A percentile compares a stretch with the other conserved stretches of the same genome.
Conservation (phyloP, 345 rosid genomes). For the sweet orange (Citrus sinensis) region DVS_A1.0 CM039162.1:16540501-16541000, state of each 20-base stretch:
- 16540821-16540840: background rate
- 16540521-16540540: conserved; percentile 23
- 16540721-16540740: background rate
- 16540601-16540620: conserved; percentile 5
- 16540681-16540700: background rate
- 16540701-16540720: background rate
- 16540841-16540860: background rate
- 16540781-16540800: background rate
- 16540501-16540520: conserved; percentile 22
- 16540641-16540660: conserved; percentile 12
- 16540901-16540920: conserved; percentile 15
- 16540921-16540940: conserved; percentile 26
- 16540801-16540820: background rate
- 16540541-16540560: background rate
- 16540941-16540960: conserved; percentile 22
- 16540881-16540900: conserved; percentile 8
- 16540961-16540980: conserved; percentile 7
- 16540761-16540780: background rate
- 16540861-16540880: conserved; percentile 11
- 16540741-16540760: background rate
- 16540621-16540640: conserved; percentile 7
- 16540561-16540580: background rate
- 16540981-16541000: conserved; percentile 4
- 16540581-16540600: background rate
- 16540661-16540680: background rate